These are phyloP conservation scores for Leucocoprinus sp. DNA, from an alignment of 768 basidiomycete species.

Conservation along the genomic window DNA sequence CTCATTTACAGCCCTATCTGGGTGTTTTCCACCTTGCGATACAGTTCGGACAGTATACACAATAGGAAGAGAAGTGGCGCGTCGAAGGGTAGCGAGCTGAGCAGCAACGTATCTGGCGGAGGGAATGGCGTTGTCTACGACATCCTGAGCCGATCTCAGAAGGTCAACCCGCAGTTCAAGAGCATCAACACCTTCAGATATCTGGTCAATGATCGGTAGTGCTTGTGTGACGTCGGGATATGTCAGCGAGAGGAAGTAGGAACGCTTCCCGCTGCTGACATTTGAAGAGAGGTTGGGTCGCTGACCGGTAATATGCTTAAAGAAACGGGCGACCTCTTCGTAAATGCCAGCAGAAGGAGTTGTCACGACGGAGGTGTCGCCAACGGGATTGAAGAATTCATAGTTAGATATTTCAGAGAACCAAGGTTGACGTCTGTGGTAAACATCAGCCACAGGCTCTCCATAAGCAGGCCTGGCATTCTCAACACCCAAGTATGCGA, in stretches of 20 bases:
- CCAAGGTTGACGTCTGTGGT: constrained; percentile 76
- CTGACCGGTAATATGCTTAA: constrained; percentile 75
- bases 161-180: constrained; percentile 93
- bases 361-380: constrained; percentile 19
- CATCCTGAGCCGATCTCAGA: constrained; percentile 44
- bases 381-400: constrained; percentile 75
- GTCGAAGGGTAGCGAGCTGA: constrained; percentile 75
- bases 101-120: constrained; percentile 64
- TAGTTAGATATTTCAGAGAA: constrained; percentile 74
- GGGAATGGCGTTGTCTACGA: constrained; percentile 49
- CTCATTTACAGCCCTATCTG: constrained; percentile 64
- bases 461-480: constrained; percentile 80
- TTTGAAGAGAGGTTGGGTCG: constrained; percentile 56
- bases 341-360: constrained; percentile 29
- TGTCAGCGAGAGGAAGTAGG: constrained; percentile 89
- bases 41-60: constrained; percentile 87
- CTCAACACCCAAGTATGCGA: constrained; percentile 72
- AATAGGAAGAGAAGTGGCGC: constrained; percentile 73
- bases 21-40: constrained; percentile 88
- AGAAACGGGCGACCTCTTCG: constrained; percentile 75
- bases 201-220: constrained; percentile 56
- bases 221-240: constrained; percentile 81
- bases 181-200: constrained; percentile 83
- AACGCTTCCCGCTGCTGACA: constrained; percentile 46
- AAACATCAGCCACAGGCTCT: constrained; percentile 82